These are phyloP conservation scores for Yamadazyma ubonensis DNA, from an alignment of 805 yeast genomes.

Conservation along the genomic window DNA sequence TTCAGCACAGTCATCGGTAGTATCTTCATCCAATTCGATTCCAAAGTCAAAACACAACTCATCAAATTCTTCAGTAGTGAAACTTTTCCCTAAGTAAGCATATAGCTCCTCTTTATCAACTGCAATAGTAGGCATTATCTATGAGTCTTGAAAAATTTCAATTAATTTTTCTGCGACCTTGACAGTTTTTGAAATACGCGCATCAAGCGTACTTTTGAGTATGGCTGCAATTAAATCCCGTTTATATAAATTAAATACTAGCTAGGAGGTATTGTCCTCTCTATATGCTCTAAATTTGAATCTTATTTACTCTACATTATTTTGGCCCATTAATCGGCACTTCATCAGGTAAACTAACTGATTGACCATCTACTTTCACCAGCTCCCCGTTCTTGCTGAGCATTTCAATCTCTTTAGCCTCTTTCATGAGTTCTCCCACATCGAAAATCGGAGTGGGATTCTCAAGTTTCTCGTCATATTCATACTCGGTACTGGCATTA, in stretches of 20 bases:
- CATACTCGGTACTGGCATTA: conserved; percentile 7
- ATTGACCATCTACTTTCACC: background rate
- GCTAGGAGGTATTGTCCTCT: too few relatives aligned
- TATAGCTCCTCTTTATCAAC: conserved; percentile 93
- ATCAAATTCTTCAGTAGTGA: conserved; percentile 88
- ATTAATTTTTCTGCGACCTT: conserved; percentile 4
- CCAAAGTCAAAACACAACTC: conserved; percentile 98
- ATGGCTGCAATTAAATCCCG: conserved; percentile 4
- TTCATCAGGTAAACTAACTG: conserved; percentile 23
- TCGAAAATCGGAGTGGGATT: conserved; percentile 37
- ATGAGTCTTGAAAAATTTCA: conserved; percentile 6
- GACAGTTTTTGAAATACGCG: conserved; percentile 4
- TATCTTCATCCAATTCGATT: conserved; percentile 95
- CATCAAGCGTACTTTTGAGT: conserved; percentile 1
- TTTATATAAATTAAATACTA: background rate
- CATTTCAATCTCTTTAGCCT: conserved; percentile 45
- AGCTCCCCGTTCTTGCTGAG: conserved; percentile 3
- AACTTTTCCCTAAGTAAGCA: conserved; percentile 60
- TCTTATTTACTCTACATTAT: background rate
- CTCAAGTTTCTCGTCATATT: conserved; percentile 24
- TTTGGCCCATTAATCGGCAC: conserved; percentile 15
- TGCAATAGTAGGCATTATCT: conserved; percentile 90
- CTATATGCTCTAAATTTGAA: background rate
- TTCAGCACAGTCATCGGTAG: conserved; percentile 69
- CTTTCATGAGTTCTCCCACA: conserved; percentile 42